These are phyloP conservation scores for Avena atlantica DNA, from an alignment of 176 grass and related monocot genomes.

Conservation along the genomic window DNA sequence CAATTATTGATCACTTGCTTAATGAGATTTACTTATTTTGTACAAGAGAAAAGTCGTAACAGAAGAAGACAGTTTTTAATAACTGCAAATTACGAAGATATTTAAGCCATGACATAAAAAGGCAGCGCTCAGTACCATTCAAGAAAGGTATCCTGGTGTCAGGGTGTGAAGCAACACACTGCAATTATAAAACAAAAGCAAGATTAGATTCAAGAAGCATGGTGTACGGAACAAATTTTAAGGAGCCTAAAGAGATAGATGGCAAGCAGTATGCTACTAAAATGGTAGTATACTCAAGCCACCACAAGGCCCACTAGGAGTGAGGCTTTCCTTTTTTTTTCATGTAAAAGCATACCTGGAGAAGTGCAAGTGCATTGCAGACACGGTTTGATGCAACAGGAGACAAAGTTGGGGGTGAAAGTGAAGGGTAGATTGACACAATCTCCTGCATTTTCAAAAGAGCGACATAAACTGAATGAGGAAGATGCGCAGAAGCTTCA, in stretches of 20 bases:
- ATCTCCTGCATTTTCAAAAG: conserved; percentile 76
- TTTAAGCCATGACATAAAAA: conserved; percentile 6
- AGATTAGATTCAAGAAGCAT: not conserved
- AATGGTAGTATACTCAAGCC: conserved; percentile 2
- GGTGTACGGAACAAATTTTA: not conserved
- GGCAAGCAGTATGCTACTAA: not conserved
- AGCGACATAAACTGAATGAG: conserved; percentile 24
- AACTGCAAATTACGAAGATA: not conserved
- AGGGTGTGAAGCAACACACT: conserved; percentile 90
- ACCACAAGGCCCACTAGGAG: not conserved
- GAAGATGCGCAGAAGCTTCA: not conserved
- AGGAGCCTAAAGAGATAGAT: not conserved
- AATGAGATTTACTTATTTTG: conserved; percentile 6
- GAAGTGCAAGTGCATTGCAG: conserved; percentile 95
- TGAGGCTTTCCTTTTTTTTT: conserved; percentile 39
- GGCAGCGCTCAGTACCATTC: conserved; percentile 55
- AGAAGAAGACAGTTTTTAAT: conserved; percentile 7
- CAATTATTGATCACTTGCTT: conserved; percentile 5
- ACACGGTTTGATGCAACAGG: conserved; percentile 82
- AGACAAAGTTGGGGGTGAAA: conserved; percentile 76
- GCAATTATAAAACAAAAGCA: conserved; percentile 39
- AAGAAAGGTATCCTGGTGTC: conserved; percentile 87
- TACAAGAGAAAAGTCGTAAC: not conserved
- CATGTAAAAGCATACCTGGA: conserved; percentile 65
- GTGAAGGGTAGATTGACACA: conserved; percentile 71